These are phyloP conservation scores for Leccinum angustisporum DNA, from an alignment of 1,284 basidiomycete genomes.

Conservation along the genomic window DNA sequence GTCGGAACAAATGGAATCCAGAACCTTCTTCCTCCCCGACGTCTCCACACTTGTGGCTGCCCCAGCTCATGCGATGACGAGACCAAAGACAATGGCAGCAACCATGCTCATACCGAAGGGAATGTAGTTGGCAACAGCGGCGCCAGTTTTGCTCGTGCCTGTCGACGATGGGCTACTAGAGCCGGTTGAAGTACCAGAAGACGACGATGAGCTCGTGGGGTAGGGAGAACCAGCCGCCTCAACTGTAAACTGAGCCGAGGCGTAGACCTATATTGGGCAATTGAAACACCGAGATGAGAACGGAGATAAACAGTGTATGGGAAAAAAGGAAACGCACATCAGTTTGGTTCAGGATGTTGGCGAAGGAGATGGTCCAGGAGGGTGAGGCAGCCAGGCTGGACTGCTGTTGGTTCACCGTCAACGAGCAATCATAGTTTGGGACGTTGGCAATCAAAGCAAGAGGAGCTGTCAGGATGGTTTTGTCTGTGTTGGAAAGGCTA, in stretches of 20 bases:
- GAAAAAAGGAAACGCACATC: conserved; percentile 42
- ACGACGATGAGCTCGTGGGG: conserved; percentile 41
- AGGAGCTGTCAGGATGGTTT: conserved; percentile 33
- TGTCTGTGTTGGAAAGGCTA: conserved; percentile 44
- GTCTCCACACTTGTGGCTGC: conserved; percentile 1
- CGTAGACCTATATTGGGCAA: conserved; percentile 52
- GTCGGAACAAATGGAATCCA: conserved; percentile 1
- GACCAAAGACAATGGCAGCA: conserved; percentile 32
- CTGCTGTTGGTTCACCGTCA: conserved; percentile 49
- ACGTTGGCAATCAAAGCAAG: conserved; percentile 50
- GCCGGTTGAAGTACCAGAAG: conserved; percentile 29
- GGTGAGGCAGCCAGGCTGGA: conserved; percentile 41
- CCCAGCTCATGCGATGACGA: conserved; percentile 30
- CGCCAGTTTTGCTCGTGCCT: conserved; percentile 15
- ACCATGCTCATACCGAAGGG: conserved; percentile 35
- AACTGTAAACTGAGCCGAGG: conserved; percentile 63
- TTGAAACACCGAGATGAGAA: neutral
- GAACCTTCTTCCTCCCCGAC: neutral
- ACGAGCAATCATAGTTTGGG: conserved; percentile 61
- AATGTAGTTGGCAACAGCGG: conserved; percentile 29
- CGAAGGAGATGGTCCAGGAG: conserved; percentile 59
- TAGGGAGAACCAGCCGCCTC: conserved; percentile 62
- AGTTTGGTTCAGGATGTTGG: conserved; percentile 55
- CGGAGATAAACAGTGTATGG: neutral
- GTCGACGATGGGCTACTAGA: conserved; percentile 26